Evolutionary conservation across 1,139 yeast species (phyloP).

Genomic region (Debaryomycetaceae sp.): DNA sequence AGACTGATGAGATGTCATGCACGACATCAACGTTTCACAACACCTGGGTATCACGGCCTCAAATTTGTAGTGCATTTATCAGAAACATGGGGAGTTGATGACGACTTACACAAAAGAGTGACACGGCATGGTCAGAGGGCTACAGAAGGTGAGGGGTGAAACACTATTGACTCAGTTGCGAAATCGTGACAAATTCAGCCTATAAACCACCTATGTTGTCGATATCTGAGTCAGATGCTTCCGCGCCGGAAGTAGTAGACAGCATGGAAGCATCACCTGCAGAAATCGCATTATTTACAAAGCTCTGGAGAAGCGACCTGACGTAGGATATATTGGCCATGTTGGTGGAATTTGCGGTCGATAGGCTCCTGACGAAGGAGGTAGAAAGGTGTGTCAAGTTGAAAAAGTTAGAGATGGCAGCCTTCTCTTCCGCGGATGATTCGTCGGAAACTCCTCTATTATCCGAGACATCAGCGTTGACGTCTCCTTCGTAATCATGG

Average conservation of each 20-base stretch:
- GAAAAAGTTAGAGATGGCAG: conserved; percentile 20
- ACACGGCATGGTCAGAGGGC: not conserved
- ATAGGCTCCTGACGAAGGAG: conserved; percentile 13
- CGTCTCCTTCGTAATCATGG: conserved; percentile 21
- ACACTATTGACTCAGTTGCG: not conserved
- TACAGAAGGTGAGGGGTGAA: not conserved
- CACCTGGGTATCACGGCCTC: not conserved
- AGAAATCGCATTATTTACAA: conserved; percentile 29
- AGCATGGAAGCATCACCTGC: not conserved
- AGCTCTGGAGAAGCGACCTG: conserved; percentile 37
- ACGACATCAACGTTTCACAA: not conserved
- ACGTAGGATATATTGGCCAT: conserved; percentile 27
- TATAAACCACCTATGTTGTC: conserved; percentile 6
- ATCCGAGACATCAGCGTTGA: conserved; percentile 11
- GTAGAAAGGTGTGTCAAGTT: conserved; percentile 27
- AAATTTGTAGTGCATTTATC: not conserved
- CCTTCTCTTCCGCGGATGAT: conserved; percentile 14
- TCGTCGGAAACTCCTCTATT: conserved; percentile 7
- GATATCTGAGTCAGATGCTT: not conserved
- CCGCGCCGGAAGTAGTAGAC: not conserved
- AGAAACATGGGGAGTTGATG: not conserved
- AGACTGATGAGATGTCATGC: not conserved
- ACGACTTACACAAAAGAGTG: not conserved
- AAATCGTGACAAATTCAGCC: not conserved
- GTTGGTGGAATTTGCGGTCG: conserved; percentile 5